phyloP scores from a whole-genome alignment of 139 green algal species.

The Asterochloris sp. region DNA sequence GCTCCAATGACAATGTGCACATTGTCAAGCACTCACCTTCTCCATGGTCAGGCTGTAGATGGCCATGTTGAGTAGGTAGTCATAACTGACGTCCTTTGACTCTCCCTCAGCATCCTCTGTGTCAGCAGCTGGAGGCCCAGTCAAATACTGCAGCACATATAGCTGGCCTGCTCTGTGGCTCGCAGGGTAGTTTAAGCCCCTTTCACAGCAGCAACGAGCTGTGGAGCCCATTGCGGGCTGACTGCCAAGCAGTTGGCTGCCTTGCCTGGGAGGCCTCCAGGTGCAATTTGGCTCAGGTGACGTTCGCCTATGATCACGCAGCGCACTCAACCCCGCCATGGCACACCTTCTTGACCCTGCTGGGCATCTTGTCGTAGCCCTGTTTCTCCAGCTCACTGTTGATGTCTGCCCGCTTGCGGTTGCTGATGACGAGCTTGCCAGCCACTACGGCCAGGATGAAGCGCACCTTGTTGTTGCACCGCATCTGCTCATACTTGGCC shows the following conservation, averaged over 20 bases:
- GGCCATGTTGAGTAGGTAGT: conserved; percentile 97
- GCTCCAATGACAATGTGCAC: background rate
- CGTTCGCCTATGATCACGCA: no score
- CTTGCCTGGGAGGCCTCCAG: no score
- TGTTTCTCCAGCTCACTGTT: conserved; percentile 75
- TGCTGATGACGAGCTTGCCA: conserved; percentile 78
- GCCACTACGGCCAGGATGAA: conserved; percentile 94
- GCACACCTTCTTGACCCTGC: background rate
- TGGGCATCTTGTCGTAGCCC: conserved; percentile 64
- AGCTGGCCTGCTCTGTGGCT: no score
- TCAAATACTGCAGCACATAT: background rate
- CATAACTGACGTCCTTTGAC: conserved; percentile 60
- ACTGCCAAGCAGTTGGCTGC: no score
- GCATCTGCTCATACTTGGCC: conserved; percentile 69
- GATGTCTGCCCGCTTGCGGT: conserved; percentile 82
- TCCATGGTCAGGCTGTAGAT: conserved; percentile 93
- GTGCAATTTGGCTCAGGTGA: background rate
- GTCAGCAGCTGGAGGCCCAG: conserved; percentile 19
- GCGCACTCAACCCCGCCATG: no score
- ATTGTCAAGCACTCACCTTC: conserved; percentile 58
- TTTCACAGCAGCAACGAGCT: no score
- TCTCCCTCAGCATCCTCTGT: conserved; percentile 42
- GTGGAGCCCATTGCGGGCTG: no score
- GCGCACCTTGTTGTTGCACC: conserved; percentile 81
- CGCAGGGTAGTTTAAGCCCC: no score